Evolutionary conservation across 768 basidiomycete genomes (phyloP).

Genomic region (Melanogaster broomeanus): DNA sequence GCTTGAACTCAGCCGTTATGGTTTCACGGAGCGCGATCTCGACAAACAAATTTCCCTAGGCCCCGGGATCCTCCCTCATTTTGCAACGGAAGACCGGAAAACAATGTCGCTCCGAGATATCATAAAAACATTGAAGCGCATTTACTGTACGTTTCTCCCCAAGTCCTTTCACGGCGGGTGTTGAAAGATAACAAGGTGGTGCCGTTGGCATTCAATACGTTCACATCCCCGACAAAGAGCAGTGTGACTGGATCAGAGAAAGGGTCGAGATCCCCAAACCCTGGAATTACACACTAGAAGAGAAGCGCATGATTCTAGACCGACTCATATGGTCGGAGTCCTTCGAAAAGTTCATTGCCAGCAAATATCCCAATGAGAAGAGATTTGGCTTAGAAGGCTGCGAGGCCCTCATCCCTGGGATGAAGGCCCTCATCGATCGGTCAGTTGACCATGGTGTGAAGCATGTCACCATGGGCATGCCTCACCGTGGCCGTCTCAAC

Average conservation of each 20-base stretch:
- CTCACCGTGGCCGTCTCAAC: constrained; percentile 97
- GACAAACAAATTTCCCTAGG: constrained; percentile 94
- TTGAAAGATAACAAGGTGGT: constrained; percentile 54
- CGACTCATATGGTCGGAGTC: constrained; percentile 99
- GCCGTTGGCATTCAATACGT: constrained; percentile 89
- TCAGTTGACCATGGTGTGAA: constrained; percentile 97
- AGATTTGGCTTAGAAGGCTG: constrained; percentile 98
- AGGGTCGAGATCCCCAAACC: constrained; percentile 94
- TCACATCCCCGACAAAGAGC: constrained; percentile 97
- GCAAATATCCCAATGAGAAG: constrained; percentile 99
- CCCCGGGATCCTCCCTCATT: constrained; percentile 95
- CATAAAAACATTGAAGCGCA: constrained; percentile 84
- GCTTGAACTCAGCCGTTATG: constrained; percentile 91
- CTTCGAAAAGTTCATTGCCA: constrained; percentile 97
- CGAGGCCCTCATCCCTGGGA: constrained; percentile 96
- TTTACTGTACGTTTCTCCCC: constrained; percentile 75
- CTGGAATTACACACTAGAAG: constrained; percentile 97
- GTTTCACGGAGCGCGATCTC: constrained; percentile 92
- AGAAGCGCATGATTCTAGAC: constrained; percentile 99
- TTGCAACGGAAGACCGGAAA: constrained; percentile 82
- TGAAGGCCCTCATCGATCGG: constrained; percentile 99
- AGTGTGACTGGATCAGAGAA: constrained; percentile 99
- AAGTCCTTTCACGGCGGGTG: not conserved
- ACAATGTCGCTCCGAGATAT: constrained; percentile 91
- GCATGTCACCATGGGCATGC: constrained; percentile 98